Evolutionary conservation across 495 filamentous ascomycete genomes (phyloP), one percentile per base, ranked within the genome.

Genomic region (Penicillium salamii): DNA sequence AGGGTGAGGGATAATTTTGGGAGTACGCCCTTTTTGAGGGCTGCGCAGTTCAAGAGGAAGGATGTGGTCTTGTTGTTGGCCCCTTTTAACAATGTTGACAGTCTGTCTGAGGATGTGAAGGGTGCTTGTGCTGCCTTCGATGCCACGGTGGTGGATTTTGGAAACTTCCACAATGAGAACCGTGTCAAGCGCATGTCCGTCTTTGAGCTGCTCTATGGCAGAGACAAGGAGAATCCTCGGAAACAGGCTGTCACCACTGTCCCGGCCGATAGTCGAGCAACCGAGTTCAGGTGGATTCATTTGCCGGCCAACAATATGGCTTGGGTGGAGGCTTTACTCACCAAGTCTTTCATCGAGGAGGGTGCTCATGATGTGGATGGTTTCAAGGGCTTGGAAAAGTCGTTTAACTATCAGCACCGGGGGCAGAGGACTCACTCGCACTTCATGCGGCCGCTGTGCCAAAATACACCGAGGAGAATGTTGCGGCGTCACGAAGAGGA

Each of bases 251-350:
- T 84, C 13, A 75, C 70, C 5, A 79, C 83, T 1, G 48, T 82
- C 1, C 76, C 78, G 0, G 75, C 70, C 28, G 75, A 83, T 44
- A 74, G 71, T 40, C 71, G 75, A 31, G 74, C 72, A 6, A 75
- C 77, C n/a, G 69, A 79, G 28, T 88, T 86, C 51, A 69, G 84
- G 19, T 88, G 84, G 84, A 85, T 88, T 47, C 83, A 88, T 70
- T 66, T 88, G 0, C 84, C 84, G 5, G 82, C 83, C 0, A 85
- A 82, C 46, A 79, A 80, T 46, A 76, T 82, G 70, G 67, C 71
- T 11, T 79, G 76, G 78, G 77, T 84, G 2, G 79, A 87, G 62
- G 76, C 83, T 0, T 68, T 87, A 2, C 63, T 85, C 15, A 84
- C 81, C 17, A 87, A 87, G 52, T 71, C 73, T 8, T 87, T 87